phyloP scores from a whole-genome alignment of 495 filamentous ascomycete genomes.

The Sporormia fimetaria region DNA sequence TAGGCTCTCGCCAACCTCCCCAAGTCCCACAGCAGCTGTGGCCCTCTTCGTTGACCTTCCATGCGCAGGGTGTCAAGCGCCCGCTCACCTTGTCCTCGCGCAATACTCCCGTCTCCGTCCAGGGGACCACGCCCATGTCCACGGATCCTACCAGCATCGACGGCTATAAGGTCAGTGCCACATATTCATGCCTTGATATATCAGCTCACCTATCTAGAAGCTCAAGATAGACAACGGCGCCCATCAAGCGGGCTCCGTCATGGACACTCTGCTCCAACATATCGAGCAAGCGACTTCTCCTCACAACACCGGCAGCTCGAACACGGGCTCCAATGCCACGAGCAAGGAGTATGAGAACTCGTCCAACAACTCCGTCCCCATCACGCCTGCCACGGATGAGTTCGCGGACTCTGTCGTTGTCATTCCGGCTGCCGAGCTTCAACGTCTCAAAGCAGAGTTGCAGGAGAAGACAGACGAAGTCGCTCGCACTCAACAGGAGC shows the following conservation, averaged over 20 bases:
- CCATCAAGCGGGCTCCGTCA: slow-evolving; percentile 31
- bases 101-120: background rate
- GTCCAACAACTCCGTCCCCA: slow-evolving; percentile 42
- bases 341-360: slow-evolving; percentile 29
- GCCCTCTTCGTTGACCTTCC: slow-evolving; percentile 17
- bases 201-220: slow-evolving; percentile 41
- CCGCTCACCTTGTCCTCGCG: slow-evolving; percentile 4
- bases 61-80: slow-evolving; percentile 24
- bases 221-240: slow-evolving; percentile 37
- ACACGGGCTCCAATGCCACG: slow-evolving; percentile 7
- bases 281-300: slow-evolving; percentile 55
- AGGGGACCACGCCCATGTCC: no score
- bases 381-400: slow-evolving; percentile 47
- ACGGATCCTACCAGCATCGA: background rate
- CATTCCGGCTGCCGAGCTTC: slow-evolving; percentile 40
- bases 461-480: slow-evolving; percentile 69
- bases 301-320: slow-evolving; percentile 36
- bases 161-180: slow-evolving; percentile 26
- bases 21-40: slow-evolving; percentile 3
- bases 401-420: slow-evolving; percentile 29
- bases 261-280: slow-evolving; percentile 55
- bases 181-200: background rate
- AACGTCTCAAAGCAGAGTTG: slow-evolving; percentile 59
- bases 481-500: slow-evolving; percentile 69
- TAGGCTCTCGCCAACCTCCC: slow-evolving; percentile 18